phyloP scores from a whole-genome alignment of 192 early-diverging fungal species.

The Rhizoclosmatium sp. region DNA sequence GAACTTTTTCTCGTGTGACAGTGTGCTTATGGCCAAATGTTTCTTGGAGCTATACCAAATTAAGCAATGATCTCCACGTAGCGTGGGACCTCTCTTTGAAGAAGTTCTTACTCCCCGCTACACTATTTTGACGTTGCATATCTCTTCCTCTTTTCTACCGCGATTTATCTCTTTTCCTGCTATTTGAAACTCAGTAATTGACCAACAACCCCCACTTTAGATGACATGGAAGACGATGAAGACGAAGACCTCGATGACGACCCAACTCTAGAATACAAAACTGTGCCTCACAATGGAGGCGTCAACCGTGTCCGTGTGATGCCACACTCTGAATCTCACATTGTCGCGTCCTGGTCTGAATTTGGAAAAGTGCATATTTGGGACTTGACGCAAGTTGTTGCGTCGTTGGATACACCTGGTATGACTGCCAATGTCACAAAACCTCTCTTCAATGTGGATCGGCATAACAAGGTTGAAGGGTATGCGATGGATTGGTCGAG shows the following conservation, averaged over 20 bases:
- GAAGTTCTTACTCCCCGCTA: slow-evolving; percentile 19
- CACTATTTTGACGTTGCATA: slow-evolving; percentile 47
- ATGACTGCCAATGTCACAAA: slow-evolving; percentile 66
- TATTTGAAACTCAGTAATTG: background rate
- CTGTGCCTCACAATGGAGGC: slow-evolving; percentile 86
- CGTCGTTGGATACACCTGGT: slow-evolving; percentile 84
- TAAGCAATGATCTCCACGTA: slow-evolving; percentile 41
- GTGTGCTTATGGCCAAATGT: slow-evolving; percentile 46
- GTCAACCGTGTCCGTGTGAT: slow-evolving; percentile 89
- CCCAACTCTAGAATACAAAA: slow-evolving; percentile 86
- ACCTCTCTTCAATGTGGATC: slow-evolving; percentile 82
- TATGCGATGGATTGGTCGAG: slow-evolving; percentile 97
- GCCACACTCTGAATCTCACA: slow-evolving; percentile 77
- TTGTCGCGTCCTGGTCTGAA: slow-evolving; percentile 93
- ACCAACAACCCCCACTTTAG: slow-evolving; percentile 14
- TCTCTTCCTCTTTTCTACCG: slow-evolving; percentile 13
- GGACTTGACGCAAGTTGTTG: slow-evolving; percentile 81
- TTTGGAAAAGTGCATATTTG: slow-evolving; percentile 95
- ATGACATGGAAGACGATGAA: slow-evolving; percentile 73
- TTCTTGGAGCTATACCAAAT: slow-evolving; percentile 40
- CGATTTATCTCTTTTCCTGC: background rate
- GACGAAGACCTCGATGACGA: slow-evolving; percentile 93
- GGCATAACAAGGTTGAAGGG: slow-evolving; percentile 87
- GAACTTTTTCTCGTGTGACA: background rate
- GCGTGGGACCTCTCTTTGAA: background rate